A percentile compares a stretch with the other conserved stretches of the same genome.
phyloP scores from a whole-genome alignment of 257 asterid species.

The Dorcoceras hygrometricum region DNA sequence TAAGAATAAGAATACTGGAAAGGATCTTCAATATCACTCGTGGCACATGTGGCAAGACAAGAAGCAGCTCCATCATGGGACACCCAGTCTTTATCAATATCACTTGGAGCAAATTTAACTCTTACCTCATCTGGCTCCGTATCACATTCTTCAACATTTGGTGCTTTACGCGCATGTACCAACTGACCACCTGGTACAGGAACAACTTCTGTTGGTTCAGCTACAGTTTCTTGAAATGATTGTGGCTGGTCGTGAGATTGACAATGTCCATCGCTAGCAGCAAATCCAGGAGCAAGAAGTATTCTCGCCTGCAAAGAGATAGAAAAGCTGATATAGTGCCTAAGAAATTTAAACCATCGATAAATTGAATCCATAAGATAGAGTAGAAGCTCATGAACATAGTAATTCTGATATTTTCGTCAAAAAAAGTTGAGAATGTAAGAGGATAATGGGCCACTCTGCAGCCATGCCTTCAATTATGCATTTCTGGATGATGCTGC shows the following conservation, averaged over 20 bases:
- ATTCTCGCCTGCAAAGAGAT: slow-evolving; percentile 73
- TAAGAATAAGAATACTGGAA: slow-evolving; percentile 44
- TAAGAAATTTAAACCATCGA: neutral
- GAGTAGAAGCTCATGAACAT: neutral
- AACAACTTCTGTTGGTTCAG: slow-evolving; percentile 31
- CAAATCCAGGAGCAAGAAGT: slow-evolving; percentile 61
- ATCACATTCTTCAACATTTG: slow-evolving; percentile 30
- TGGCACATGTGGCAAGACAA: slow-evolving; percentile 78
- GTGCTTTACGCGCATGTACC: slow-evolving; percentile 31
- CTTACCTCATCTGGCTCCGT: slow-evolving; percentile 33
- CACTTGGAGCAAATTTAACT: slow-evolving; percentile 32
- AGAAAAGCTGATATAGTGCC: slow-evolving; percentile 13
- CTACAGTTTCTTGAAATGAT: slow-evolving; percentile 29
- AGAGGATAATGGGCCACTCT: neutral
- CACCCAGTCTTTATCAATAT: slow-evolving; percentile 58
- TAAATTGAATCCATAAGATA: neutral
- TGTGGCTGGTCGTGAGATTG: slow-evolving; percentile 38
- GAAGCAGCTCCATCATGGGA: slow-evolving; percentile 73
- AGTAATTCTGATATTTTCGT: neutral
- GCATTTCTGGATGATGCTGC: neutral
- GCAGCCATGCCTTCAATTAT: slow-evolving; percentile 5
- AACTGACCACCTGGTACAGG: slow-evolving; percentile 28
- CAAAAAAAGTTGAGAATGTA: slow-evolving; percentile 1
- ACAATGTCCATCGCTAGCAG: slow-evolving; percentile 35
- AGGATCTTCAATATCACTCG: slow-evolving; percentile 75